Conservation (phyloP, 2,329 filamentous ascomycete species). For the Fusarium sublunatum region DNA sequence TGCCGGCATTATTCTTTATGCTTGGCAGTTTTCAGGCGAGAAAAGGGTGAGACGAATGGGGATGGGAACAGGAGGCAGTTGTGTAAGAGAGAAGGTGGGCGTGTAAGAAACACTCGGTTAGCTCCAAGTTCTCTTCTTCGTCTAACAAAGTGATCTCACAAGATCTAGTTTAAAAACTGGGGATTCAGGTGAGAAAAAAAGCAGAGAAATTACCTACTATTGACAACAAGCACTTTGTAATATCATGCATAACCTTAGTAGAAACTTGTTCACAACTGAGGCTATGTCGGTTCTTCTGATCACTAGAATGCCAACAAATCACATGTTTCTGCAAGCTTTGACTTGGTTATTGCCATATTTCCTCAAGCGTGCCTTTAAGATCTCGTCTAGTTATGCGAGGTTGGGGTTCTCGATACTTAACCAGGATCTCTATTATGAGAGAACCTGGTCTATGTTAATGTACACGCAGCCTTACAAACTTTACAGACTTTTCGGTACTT, state of each 20-base stretch:
- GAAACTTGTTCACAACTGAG: background rate
- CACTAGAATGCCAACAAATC: background rate
- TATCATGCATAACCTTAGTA: background rate
- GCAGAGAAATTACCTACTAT: background rate
- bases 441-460: background rate
- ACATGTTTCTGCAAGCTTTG: background rate
- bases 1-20: constrained; percentile 23
- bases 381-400: background rate
- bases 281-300: background rate
- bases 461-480: background rate
- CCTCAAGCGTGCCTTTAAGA: background rate
- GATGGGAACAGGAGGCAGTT: constrained; percentile 25
- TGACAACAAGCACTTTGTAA: background rate
- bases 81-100: constrained; percentile 27
- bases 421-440: constrained; percentile 6
- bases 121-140: constrained; percentile 4
- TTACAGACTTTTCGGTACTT: constrained; percentile 6
- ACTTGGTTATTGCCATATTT: background rate
- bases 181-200: no score
- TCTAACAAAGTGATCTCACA: constrained; percentile 15
- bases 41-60: constrained; percentile 37
- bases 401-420: background rate
- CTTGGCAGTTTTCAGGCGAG: constrained; percentile 17
- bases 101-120: constrained; percentile 13
- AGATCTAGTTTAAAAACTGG: background rate